Evolutionary conservation across 2,329 filamentous ascomycete genomes (phyloP), one percentile per base, ranked within the genome.

Genomic region (Amphichorda felina): DNA sequence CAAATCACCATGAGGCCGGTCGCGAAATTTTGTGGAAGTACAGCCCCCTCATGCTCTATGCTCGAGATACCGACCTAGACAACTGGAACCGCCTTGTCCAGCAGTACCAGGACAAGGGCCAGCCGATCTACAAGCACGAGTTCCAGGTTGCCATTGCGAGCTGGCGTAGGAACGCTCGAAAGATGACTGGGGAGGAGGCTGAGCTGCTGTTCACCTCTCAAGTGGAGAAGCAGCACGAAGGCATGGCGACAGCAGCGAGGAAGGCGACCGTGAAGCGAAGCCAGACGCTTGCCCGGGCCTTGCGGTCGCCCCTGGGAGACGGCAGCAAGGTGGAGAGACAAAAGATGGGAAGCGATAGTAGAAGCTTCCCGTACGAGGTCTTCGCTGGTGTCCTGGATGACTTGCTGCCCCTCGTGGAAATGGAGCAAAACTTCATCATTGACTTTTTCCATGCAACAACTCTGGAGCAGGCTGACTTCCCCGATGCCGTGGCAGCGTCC

Each of bases 361-460:
- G 77, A 47, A 71, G 82, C 39, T 70, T 82, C 44, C 76, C 84
- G 1, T 89, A 79, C 46, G 87, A 94, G 56, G 76, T 85, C 3
- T 94, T 96, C 56, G 69, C 75, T 1, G 79, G 78, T 26, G 76
- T 85, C 10, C 61, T 95, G 41, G 82, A 91, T 38, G 86, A 95
- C 48, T 74, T 91, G 43, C 63, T 88, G 30, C 84, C 82, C 5
- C 69, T 94, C 38, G 78, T 95, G 39, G 79, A 86, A 46, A 88
- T 89, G 55, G 91, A 98, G 59, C 89, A 98, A 55, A 96, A 95
- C 53, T 98, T 96, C 52, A 68, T 95, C 33, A 79, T 94, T n/a
- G 86, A 94, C 46, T 91, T 95, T 56, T 96, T 96, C 70, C 89
- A 96, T 48, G 76, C 91, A 18, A 84, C 82, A n/a, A 93, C 86